phyloP scores from a whole-genome alignment of 2,329 filamentous ascomycete species.

The Apiospora phragmitis region DNA sequence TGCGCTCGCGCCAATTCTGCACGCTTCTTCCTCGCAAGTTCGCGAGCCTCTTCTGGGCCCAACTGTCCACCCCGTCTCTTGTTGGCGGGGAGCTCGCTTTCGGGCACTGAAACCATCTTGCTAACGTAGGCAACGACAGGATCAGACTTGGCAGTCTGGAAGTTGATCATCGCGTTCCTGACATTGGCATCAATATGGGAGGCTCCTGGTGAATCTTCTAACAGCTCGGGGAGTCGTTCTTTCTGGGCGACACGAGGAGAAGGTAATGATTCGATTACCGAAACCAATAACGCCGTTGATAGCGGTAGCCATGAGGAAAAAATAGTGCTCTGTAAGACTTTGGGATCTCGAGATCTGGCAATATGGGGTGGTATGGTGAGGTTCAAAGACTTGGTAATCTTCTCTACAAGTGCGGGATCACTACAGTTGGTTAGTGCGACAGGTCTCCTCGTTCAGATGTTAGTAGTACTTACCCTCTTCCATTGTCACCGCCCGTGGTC shows the following conservation, averaged over 20 bases:
- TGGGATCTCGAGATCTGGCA: constrained; percentile 78
- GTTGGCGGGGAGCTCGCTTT: constrained; percentile 88
- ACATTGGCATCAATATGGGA: constrained; percentile 68
- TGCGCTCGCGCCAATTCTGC: constrained; percentile 78
- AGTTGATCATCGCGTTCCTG: constrained; percentile 79
- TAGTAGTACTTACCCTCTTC: constrained; percentile 67
- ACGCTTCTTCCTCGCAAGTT: constrained; percentile 83
- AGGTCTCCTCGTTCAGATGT: constrained; percentile 26
- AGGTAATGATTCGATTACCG: constrained; percentile 88
- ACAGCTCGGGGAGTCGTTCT: constrained; percentile 73
- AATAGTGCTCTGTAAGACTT: constrained; percentile 79
- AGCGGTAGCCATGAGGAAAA: constrained; percentile 90
- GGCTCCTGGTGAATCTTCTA: constrained; percentile 77
- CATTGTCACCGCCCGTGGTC: constrained; percentile 78
- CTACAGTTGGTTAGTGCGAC: constrained; percentile 38
- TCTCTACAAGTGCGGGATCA: constrained; percentile 80
- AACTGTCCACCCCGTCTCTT: constrained; percentile 71
- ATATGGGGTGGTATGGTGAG: constrained; percentile 85
- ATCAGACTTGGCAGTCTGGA: constrained; percentile 68
- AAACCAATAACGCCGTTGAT: constrained; percentile 89
- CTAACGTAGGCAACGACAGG: constrained; percentile 94
- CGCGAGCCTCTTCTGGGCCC: constrained; percentile 85
- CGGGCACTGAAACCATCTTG: constrained; percentile 95
- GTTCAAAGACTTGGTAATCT: constrained; percentile 89
- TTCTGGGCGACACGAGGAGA: constrained; percentile 81